phyloP scores from a whole-genome alignment of 805 yeast genomes.

The Tetrapisispora nanseiensis region DNA sequence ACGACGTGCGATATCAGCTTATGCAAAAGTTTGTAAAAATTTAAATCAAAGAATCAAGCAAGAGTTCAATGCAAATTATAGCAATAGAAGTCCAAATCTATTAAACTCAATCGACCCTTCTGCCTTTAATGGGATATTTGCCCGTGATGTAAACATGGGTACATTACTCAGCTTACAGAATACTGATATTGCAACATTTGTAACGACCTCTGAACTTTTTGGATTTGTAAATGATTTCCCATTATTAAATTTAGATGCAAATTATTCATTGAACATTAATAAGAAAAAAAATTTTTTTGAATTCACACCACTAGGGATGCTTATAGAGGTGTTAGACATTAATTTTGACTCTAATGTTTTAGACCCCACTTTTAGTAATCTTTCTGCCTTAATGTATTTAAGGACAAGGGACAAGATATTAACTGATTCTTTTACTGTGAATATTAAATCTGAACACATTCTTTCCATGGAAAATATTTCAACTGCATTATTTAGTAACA shows the following conservation, averaged over 20 bases:
- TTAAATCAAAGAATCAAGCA: constrained; percentile 37
- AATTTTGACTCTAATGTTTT: constrained; percentile 48
- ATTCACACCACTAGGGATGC: constrained; percentile 45
- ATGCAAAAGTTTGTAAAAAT: constrained; percentile 53
- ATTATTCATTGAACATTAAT: background rate
- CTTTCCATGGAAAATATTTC: constrained; percentile 57
- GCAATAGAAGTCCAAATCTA: background rate
- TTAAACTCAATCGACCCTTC: constrained; percentile 35
- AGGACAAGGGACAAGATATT: constrained; percentile 53
- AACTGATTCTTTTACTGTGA: constrained; percentile 72
- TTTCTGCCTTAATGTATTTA: constrained; percentile 62
- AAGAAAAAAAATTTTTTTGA: constrained; percentile 8
- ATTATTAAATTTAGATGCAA: constrained; percentile 24
- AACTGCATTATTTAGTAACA: constrained; percentile 69
- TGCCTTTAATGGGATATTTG: constrained; percentile 58
- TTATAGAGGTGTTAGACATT: constrained; percentile 70
- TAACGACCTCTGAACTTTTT: constrained; percentile 57
- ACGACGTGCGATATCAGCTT: constrained; percentile 41
- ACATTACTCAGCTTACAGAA: constrained; percentile 37
- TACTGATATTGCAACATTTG: constrained; percentile 47
- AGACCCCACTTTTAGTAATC: constrained; percentile 28
- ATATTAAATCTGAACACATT: constrained; percentile 48
- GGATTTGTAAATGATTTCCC: constrained; percentile 73
- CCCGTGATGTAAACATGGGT: constrained; percentile 54
- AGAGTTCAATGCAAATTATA: background rate